Percentiles rank a stretch among this genome's conserved stretches.
Evolutionary conservation across 2,329 filamentous ascomycete species (phyloP).

Genomic region (Hypoxylon sp.): DNA sequence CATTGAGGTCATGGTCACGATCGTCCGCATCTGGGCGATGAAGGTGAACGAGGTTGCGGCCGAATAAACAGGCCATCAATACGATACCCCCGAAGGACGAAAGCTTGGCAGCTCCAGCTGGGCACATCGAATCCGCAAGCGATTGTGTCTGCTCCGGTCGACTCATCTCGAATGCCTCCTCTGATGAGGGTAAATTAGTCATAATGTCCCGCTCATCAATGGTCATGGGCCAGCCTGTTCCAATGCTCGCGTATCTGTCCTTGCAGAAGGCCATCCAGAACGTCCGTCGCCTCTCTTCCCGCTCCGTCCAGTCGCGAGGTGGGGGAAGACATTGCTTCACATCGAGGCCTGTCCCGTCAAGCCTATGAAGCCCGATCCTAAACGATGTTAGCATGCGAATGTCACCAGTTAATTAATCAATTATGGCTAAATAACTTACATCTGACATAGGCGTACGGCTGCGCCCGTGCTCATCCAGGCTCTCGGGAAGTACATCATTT

Average conservation of each 20-base stretch:
- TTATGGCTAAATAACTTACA: conserved; percentile 67
- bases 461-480: conserved; percentile 94
- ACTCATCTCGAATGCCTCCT: conserved; percentile 88
- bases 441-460: conserved; percentile 84
- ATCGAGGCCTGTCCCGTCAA: conserved; percentile 86
- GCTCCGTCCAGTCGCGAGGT: conserved; percentile 92
- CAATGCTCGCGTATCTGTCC: conserved; percentile 94
- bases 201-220: conserved; percentile 93
- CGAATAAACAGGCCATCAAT: conserved; percentile 90
- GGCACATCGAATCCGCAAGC: conserved; percentile 77
- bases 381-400: conserved; percentile 64
- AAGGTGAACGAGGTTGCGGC: conserved; percentile 90
- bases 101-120: conserved; percentile 79
- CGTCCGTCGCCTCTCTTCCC: conserved; percentile 89
- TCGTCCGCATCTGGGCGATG: conserved; percentile 89
- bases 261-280: conserved; percentile 96
- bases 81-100: conserved; percentile 85
- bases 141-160: conserved; percentile 79
- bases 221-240: conserved; percentile 96
- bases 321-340: conserved; percentile 93
- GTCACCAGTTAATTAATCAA: conserved; percentile 51
- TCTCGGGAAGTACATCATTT: conserved; percentile 96
- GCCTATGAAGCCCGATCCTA: conserved; percentile 91
- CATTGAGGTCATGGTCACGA: conserved; percentile 88
- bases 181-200: conserved; percentile 86